Percentiles rank a stretch among this genome's conserved stretches.
Conservation (phyloP, 2,329 filamentous ascomycete genomes). For the Elsinoe ampelina region DNA sequence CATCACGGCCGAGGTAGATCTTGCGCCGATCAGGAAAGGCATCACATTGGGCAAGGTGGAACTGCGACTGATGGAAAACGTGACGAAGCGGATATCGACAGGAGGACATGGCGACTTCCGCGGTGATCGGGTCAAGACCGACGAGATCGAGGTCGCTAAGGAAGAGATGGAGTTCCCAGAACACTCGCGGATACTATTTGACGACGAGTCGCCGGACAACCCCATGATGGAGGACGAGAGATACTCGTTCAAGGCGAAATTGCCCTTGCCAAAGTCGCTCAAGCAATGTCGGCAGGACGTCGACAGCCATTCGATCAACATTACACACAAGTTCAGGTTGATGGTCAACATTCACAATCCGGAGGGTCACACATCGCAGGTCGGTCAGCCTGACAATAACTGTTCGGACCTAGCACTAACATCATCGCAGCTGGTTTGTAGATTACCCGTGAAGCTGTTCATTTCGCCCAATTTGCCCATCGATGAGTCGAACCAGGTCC, state of each 20-base stretch:
- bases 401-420: conserved; percentile 38
- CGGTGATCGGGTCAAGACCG: conserved; percentile 25
- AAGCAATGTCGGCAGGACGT: conserved; percentile 82
- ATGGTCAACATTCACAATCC: conserved; percentile 88
- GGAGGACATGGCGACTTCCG: conserved; percentile 26
- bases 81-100: conserved; percentile 36
- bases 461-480: conserved; percentile 90
- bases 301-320: conserved; percentile 79
- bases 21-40: conserved; percentile 82
- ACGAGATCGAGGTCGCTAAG: conserved; percentile 31
- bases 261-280: conserved; percentile 70
- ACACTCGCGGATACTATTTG: conserved; percentile 25
- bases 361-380: conserved; percentile 85
- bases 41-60: conserved; percentile 75
- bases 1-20: conserved; percentile 73
- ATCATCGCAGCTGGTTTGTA: conserved; percentile 70
- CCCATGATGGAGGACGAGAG: conserved; percentile 43
- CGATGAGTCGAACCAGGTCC: conserved; percentile 73
- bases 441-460: conserved; percentile 83
- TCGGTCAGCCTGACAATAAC: conserved; percentile 22
- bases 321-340: conserved; percentile 86
- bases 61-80: conserved; percentile 70
- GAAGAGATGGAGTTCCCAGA: conserved; percentile 31
- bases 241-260: conserved; percentile 48
- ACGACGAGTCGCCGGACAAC: conserved; percentile 32